Evolutionary conservation across 805 yeast genomes (phyloP), one percentile per base, ranked within the genome.

Genomic region (Monosporozyma yasuniensis): DNA sequence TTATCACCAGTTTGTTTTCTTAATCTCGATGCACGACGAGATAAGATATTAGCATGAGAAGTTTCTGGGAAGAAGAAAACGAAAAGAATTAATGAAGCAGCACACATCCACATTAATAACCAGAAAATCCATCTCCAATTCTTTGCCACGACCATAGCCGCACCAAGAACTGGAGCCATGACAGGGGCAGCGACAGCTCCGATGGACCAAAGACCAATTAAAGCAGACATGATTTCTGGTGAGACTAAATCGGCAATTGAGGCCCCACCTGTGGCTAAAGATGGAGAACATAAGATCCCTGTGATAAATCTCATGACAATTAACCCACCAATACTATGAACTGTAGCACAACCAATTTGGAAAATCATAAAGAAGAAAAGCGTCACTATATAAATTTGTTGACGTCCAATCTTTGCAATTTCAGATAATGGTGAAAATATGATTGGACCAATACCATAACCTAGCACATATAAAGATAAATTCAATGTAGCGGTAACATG

Each of bases 371-470:
- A 81, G 2, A 78, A 42, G 49, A 77, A 64, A 35, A 78, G 62
- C 2, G 83, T 70, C 19, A 64, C 46, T 32, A 73, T 66, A 53
- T 79, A 80, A 39, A 78, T 71, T 28, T 72, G 66, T 49, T 76
- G 76, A 53, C 84, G 71, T 12, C 85, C 85, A 45, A 77, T 61
- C 3, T 63, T 59, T 2, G 80, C 75, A 45, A 76, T 70, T 59
- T 81, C 86, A 12, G 81, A 74, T 52, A 81, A 55, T 3, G 86
- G 85, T 0, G 83, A 75, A 48, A 79, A 75, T 2, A 79, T 53
- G 68, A 80, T 67, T 2, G 84, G 84, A 1, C 84, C 84, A 18
- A 79, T 46, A 47, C 81, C 85, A 57, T 81, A 80, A 9, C 84
- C 86, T 27, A 79, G 55, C 7, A 80, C 80, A 54, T 75, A 81